Conservation (phyloP, 116 monocot species). For the Trichopus zeylanicus region DNA sequence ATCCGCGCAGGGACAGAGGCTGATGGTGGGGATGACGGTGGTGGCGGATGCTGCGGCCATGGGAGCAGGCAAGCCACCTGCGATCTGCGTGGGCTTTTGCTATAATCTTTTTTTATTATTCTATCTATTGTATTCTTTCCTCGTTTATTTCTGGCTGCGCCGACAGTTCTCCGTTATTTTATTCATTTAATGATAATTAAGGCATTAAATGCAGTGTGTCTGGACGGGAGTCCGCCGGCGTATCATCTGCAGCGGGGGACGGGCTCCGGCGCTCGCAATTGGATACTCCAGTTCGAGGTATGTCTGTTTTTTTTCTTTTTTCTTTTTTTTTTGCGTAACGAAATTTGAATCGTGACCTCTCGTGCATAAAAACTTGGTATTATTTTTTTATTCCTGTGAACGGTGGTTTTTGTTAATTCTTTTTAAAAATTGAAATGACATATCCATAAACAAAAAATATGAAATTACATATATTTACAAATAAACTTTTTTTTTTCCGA, state of each 20-base stretch:
- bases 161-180: not conserved
- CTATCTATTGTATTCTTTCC: not conserved
- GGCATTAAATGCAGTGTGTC: slow-evolving; percentile 65
- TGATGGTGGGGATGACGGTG: not conserved
- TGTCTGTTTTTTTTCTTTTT: too few species aligned
- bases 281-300: slow-evolving; percentile 78
- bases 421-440: too few species aligned
- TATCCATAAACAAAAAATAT: too few species aligned
- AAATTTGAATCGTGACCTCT: too few species aligned
- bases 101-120: not conserved
- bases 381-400: too few species aligned
- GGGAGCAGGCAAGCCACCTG: slow-evolving; percentile 1
- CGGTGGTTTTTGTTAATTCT: too few species aligned
- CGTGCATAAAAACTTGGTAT: too few species aligned
- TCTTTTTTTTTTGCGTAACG: too few species aligned
- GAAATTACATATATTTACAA: too few species aligned
- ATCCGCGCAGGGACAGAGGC: slow-evolving; percentile 1
- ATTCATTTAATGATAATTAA: not conserved
- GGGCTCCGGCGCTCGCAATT: slow-evolving; percentile 40
- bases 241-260: slow-evolving; percentile 53
- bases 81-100: too few species aligned
- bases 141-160: too few species aligned
- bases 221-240: slow-evolving; percentile 70
- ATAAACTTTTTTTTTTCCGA: too few species aligned
- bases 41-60: not conserved